Evolutionary conservation across 345 rosid species (phyloP), one percentile per base, ranked within the genome.

Genomic region (Lepidium africanum): DNA sequence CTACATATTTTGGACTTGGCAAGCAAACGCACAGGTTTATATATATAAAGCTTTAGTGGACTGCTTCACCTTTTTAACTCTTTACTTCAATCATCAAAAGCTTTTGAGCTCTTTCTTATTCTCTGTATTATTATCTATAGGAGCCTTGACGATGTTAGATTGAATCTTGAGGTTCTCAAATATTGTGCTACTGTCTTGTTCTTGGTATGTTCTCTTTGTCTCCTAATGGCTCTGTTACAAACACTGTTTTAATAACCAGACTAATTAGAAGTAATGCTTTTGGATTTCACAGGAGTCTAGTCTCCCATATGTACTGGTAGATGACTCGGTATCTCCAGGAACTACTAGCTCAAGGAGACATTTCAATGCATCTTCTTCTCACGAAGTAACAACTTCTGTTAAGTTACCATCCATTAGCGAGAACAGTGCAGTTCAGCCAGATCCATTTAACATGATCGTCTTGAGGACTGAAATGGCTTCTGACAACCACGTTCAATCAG

Each of bases 121-220:
- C 15, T 51, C 55, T 72, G 56, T 5, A 32, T 74, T n/a, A 52
- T n/a, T 56, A 7, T 53, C 56, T 60, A 64, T 85, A 94, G 99
- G 91, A 94, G 99, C 80, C 81, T 94, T 57, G 99, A 86, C 49
- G 99, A 94, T 82, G 96, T 91, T 46, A 71, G 90, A 38, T 84
- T 94, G 97, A 94, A 94, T 79, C 87, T 94, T 70, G 96, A 94
- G 82, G 96, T 91, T 74, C 55, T 94, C 41, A 94, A 94, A 76
- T 79, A 82, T 30, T 94, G 99, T 78, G 97, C 97, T 7, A 85
- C 97, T 2, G 99, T 91, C 68, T 78, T 94, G 65, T 85, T 94
- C 83, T 70, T 94, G 95, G 99, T 91, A 83, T 79, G 78, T 58
- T 40, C 10, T 68, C 57, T 42, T n/a, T 59, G 56, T 62, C 38